phyloP scores from a whole-genome alignment of 139 green algal genomes.

The Nannochloris sp. region DNA sequence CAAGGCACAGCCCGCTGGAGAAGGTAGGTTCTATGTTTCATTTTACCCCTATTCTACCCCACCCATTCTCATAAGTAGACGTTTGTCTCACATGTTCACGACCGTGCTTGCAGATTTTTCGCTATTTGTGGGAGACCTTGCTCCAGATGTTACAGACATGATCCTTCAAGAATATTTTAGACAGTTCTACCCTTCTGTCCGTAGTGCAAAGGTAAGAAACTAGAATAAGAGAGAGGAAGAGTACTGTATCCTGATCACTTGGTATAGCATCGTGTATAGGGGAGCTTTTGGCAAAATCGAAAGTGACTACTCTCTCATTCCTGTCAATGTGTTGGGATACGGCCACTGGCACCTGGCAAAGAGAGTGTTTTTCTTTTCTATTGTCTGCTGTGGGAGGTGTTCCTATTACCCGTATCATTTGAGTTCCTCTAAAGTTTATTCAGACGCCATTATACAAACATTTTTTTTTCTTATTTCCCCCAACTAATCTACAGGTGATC shows the following conservation, averaged over 20 bases:
- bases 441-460: neutral
- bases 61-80: too few relatives aligned
- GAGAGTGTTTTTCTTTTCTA: too few relatives aligned
- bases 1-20: constrained; percentile 32
- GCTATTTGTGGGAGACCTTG: constrained; percentile 91
- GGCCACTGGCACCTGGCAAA: too few relatives aligned
- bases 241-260: neutral
- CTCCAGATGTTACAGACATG: constrained; percentile 84
- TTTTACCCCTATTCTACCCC: neutral
- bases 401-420: too few relatives aligned
- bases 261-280: too few relatives aligned
- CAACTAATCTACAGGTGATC: constrained; percentile 66
- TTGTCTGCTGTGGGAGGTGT: too few relatives aligned
- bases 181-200: constrained; percentile 71
- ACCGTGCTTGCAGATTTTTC: constrained; percentile 63
- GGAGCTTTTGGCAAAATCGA: too few relatives aligned
- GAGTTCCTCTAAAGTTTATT: too few relatives aligned
- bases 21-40: constrained; percentile 13
- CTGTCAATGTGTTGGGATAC: too few relatives aligned
- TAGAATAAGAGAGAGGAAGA: too few relatives aligned
- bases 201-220: constrained; percentile 59
- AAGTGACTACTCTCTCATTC: too few relatives aligned
- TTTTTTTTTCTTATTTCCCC: neutral
- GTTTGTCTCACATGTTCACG: too few relatives aligned
- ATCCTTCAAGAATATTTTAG: constrained; percentile 82